Percentiles rank a stretch among this genome's conserved stretches.
These are phyloP conservation scores for Balakata baccata DNA, from an alignment of 345 rosid genomes.

Conservation along the genomic window DNA sequence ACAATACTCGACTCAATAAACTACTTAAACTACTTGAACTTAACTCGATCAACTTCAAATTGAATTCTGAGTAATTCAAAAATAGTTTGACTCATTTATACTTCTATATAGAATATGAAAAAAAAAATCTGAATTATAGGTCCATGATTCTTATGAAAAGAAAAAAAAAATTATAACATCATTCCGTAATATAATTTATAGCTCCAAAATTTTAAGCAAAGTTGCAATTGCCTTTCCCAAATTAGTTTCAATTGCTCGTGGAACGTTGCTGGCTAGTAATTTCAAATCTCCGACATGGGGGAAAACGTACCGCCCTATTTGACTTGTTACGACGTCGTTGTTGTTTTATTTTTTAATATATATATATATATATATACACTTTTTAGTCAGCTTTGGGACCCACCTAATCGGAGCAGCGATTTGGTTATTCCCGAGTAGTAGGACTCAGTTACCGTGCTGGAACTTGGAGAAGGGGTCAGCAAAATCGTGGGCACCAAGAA, in stretches of 20 bases:
- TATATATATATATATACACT: no score
- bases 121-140: neutral
- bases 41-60: no score
- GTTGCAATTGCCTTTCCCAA: neutral
- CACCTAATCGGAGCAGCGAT: neutral
- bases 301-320: no score
- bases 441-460: neutral
- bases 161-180: neutral
- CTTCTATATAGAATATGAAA: no score
- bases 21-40: no score
- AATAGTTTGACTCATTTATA: no score
- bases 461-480: conserved; percentile 11
- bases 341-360: no score
- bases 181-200: neutral
- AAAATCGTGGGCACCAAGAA: conserved; percentile 1
- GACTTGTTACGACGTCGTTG: no score
- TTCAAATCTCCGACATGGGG: no score
- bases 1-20: no score
- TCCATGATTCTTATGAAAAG: neutral
- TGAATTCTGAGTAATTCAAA: no score
- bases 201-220: neutral
- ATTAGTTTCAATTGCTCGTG: neutral
- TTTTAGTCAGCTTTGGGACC: neutral
- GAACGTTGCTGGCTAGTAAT: no score
- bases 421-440: neutral